Evolutionary conservation across 371 early-diverging fungal genomes (phyloP), one percentile per base, ranked within the genome.

Genomic region (Mucor indicus): DNA sequence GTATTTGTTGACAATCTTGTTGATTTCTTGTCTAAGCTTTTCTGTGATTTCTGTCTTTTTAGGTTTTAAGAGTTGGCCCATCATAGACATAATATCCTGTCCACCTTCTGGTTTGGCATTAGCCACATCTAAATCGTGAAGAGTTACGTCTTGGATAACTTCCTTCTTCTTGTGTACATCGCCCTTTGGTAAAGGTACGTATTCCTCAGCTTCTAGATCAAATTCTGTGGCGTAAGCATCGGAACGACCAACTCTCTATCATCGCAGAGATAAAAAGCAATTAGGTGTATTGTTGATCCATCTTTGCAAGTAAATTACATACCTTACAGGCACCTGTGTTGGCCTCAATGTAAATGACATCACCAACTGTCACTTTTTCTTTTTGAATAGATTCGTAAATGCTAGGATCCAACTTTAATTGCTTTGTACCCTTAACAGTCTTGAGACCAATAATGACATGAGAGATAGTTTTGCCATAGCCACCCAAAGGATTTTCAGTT

Each of bases 161-260:
- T 97, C 96, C 80, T 95, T 92, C 75, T 91, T 96, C 74, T 97
- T 98, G 72, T 97, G 96, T 20, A 98, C 93, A 52, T 99, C 99
- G 21, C 99, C 99, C 73, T 99, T 99, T 17, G 99, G 99, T 50
- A 96, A 69, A 9, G 97, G 96, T 8, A 99, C 96, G 55, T 95
- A 98, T 53, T 94, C 90, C 50, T 96, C 98, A 3, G 96, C 96
- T 61, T 97, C 96, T 53, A 95, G 66, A 75, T 96, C 98, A 59
- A 91, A 96, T 68, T 98, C 98, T 24, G 95, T 90, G 0, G 96
- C 93, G 73, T 83, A 97, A 7, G 94, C 86, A 60, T 96, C 94
- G 3, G 96, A 95, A 27, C 98, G 84, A 41, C 99, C 99, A 9
- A 98, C 92, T 53, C 98, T 77, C 92, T 86, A 64, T 35, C 39